Conservation (phyloP, 1,139 yeast genomes). For the Candida albicans region DNA sequence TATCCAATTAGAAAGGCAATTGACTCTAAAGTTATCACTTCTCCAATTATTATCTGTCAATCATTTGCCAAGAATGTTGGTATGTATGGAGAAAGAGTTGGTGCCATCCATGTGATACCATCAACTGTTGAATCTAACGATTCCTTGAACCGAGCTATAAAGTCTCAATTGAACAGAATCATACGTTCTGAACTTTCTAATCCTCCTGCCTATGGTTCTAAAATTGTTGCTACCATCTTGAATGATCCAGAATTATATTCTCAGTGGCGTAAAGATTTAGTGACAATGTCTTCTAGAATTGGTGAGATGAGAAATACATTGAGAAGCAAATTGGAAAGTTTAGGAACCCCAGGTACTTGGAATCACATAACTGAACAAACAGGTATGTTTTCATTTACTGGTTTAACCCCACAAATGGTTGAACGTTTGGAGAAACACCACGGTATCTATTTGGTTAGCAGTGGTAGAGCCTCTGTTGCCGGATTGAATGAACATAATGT, state of each 20-base stretch:
- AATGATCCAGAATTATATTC: constrained; percentile 59
- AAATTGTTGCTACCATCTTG: constrained; percentile 79
- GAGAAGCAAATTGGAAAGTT: constrained; percentile 54
- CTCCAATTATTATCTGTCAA: constrained; percentile 77
- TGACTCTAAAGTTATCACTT: constrained; percentile 37
- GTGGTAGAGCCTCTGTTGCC: constrained; percentile 93
- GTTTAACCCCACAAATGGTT: constrained; percentile 78
- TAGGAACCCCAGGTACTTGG: constrained; percentile 89
- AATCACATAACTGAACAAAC: constrained; percentile 87
- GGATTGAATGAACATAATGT: constrained; percentile 86
- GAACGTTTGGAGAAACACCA: constrained; percentile 73
- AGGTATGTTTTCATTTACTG: constrained; percentile 97
- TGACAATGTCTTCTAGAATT: constrained; percentile 87
- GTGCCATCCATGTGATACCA: constrained; percentile 78
- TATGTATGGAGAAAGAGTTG: constrained; percentile 97
- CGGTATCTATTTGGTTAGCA: constrained; percentile 73
- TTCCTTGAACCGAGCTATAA: constrained; percentile 47
- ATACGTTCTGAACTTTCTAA: constrained; percentile 86
- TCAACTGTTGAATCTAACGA: constrained; percentile 30
- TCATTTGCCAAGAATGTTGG: constrained; percentile 98
- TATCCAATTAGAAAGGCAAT: constrained; percentile 85
- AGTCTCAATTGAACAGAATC: constrained; percentile 76
- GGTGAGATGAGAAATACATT: constrained; percentile 70
- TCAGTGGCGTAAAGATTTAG: constrained; percentile 86
- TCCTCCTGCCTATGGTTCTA: constrained; percentile 96